Conservation (phyloP, 2,329 filamentous ascomycete genomes). For the Trichoderma sp. region DNA sequence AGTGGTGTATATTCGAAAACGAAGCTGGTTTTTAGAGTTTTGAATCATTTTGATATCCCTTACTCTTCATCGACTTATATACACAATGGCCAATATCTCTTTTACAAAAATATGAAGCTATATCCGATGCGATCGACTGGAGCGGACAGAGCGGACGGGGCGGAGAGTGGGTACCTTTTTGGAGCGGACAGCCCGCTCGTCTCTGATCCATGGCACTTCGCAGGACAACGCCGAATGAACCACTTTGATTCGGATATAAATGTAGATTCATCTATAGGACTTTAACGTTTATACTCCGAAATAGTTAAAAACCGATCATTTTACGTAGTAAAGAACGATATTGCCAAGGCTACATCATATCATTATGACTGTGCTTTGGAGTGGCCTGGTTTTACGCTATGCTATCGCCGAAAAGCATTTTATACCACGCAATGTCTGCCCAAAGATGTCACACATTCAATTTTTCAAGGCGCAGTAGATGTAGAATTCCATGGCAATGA, state of each 20-base stretch:
- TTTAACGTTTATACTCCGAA: background rate
- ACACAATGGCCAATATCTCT: background rate
- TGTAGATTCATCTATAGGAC: background rate
- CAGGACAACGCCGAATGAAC: background rate
- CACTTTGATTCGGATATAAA: background rate
- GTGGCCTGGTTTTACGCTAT: background rate
- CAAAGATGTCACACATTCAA: fast-evolving
- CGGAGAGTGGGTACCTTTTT: background rate
- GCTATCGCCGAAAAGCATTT: background rate
- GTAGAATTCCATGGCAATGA: background rate
- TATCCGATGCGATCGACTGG: background rate
- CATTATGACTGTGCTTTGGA: background rate
- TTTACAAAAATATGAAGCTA: background rate
- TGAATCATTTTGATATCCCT: background rate
- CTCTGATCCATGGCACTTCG: background rate
- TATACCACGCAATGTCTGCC: background rate
- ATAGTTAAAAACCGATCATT: background rate
- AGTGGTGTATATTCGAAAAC: background rate
- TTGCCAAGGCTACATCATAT: background rate
- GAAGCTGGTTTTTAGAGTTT: background rate
- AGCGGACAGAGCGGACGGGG: background rate
- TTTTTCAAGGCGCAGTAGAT: background rate
- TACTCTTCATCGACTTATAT: background rate
- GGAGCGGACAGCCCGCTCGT: background rate
- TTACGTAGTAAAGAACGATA: background rate